Evolutionary conservation across 768 basidiomycete species (phyloP).

Genomic region (Lenzites betulinus): DNA sequence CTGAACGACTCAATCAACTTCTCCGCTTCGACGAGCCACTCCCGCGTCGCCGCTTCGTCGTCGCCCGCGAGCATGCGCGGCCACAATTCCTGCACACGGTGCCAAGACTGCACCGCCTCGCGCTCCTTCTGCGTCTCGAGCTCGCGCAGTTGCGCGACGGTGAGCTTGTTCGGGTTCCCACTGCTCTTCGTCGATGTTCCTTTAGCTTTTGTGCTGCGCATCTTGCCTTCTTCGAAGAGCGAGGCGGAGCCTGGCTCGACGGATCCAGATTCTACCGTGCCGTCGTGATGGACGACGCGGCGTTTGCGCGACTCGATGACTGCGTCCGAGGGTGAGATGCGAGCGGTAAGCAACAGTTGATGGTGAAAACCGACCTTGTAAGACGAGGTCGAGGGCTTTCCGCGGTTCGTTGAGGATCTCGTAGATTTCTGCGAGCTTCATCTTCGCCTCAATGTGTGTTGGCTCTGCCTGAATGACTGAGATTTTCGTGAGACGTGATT

Average conservation of each 20-base stretch:
- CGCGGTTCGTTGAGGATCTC: conserved; percentile 80
- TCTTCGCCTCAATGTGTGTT: conserved; percentile 76
- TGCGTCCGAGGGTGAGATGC: conserved; percentile 8
- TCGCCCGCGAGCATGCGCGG: conserved; percentile 50
- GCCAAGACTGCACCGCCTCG: conserved; percentile 61
- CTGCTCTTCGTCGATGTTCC: conserved; percentile 32
- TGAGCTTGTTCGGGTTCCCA: conserved; percentile 47
- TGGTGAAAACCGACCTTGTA: conserved; percentile 60
- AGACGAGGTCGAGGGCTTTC: conserved; percentile 82
- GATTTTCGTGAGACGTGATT: background rate
- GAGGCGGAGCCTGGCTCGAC: conserved; percentile 43
- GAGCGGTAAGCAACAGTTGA: background rate
- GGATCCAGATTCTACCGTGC: conserved; percentile 20
- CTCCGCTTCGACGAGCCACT: conserved; percentile 86
- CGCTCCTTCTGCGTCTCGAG: conserved; percentile 68
- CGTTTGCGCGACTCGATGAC: conserved; percentile 40
- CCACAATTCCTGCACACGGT: conserved; percentile 65
- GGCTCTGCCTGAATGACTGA: conserved; percentile 77
- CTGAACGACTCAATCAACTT: conserved; percentile 87
- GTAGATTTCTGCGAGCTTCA: conserved; percentile 88
- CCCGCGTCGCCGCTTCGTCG: conserved; percentile 50
- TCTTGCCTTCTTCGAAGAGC: conserved; percentile 61
- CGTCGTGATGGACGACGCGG: conserved; percentile 17
- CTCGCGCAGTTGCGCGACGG: conserved; percentile 58
- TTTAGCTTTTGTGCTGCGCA: conserved; percentile 39